A percentile compares a stretch with the other conserved stretches of the same genome.
These are phyloP conservation scores for Henningerozyma blattae DNA, from an alignment of 805 yeast genomes.

Conservation along the genomic window DNA sequence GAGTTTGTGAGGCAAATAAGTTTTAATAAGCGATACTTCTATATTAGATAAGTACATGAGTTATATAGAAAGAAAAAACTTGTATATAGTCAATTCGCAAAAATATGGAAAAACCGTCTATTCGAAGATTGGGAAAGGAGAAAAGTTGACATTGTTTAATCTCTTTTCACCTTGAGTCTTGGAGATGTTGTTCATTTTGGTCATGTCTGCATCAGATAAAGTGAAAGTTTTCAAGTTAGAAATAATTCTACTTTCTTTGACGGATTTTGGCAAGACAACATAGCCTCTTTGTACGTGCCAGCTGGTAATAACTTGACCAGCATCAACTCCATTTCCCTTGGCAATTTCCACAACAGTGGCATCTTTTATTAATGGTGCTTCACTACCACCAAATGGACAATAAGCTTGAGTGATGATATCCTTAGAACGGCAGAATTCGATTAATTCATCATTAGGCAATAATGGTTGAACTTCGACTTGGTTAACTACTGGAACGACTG, in stretches of 20 bases:
- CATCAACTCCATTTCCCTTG: constrained; percentile 25
- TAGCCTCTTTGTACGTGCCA: constrained; percentile 50
- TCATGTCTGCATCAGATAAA: constrained; percentile 27
- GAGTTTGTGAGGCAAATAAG: too few species aligned
- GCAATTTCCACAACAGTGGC: constrained; percentile 33
- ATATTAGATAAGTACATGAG: too few species aligned
- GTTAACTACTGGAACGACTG: constrained; percentile 52
- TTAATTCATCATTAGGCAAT: constrained; percentile 51
- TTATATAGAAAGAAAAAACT: background rate
- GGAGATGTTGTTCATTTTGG: constrained; percentile 17
- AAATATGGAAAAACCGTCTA: too few species aligned
- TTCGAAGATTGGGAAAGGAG: constrained; percentile 16
- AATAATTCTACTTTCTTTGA: constrained; percentile 31
- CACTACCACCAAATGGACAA: constrained; percentile 60
- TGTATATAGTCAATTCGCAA: too few species aligned
- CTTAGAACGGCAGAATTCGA: constrained; percentile 38
- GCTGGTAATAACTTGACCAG: constrained; percentile 42
- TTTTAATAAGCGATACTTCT: too few species aligned
- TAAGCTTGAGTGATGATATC: constrained; percentile 59
- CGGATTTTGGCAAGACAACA: constrained; percentile 41
- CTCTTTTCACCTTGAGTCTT: constrained; percentile 22
- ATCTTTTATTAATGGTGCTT: constrained; percentile 40
- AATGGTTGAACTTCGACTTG: constrained; percentile 73
- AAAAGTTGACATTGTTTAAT: constrained; percentile 18
- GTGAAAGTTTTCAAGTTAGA: constrained; percentile 24